Evolutionary conservation across 148 eudicot species (phyloP).

Genomic region (Beta vulgaris): DNA sequence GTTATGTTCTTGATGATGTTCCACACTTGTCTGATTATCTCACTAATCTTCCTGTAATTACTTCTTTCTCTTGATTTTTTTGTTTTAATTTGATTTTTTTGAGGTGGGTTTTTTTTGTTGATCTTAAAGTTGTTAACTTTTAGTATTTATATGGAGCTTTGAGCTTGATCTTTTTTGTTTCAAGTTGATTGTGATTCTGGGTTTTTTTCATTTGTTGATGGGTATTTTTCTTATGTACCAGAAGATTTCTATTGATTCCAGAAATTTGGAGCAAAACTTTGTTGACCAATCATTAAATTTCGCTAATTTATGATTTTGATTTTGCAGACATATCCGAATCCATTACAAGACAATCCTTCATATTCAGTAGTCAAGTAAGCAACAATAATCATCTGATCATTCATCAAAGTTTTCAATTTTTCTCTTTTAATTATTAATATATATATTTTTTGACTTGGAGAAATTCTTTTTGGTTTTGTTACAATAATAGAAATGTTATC

Average conservation of each 20-base stretch:
- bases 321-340: slow-evolving; percentile 67
- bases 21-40: slow-evolving; percentile 81
- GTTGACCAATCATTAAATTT: slow-evolving; percentile 5
- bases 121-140: not conserved
- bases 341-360: slow-evolving; percentile 77
- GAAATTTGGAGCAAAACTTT: not conserved
- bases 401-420: slow-evolving; percentile 21
- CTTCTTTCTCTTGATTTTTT: slow-evolving; percentile 4
- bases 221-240: not conserved
- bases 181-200: slow-evolving; percentile 1
- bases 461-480: no score
- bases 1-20: slow-evolving; percentile 81
- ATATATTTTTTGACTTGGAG: no score
- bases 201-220: not conserved
- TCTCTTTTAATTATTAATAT: no score
- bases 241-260: not conserved
- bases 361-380: slow-evolving; percentile 73
- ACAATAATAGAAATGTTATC: not conserved
- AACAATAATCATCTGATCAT: not conserved
- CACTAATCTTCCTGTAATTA: slow-evolving; percentile 52
- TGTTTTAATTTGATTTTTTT: not conserved
- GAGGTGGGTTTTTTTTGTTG: no score
- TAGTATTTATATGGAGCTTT: not conserved
- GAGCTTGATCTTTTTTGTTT: slow-evolving; percentile 20
- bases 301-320: slow-evolving; percentile 2